Conservation (phyloP, 805 yeast species). For the Saccharomycopsis oosterbeekiorum region DNA sequence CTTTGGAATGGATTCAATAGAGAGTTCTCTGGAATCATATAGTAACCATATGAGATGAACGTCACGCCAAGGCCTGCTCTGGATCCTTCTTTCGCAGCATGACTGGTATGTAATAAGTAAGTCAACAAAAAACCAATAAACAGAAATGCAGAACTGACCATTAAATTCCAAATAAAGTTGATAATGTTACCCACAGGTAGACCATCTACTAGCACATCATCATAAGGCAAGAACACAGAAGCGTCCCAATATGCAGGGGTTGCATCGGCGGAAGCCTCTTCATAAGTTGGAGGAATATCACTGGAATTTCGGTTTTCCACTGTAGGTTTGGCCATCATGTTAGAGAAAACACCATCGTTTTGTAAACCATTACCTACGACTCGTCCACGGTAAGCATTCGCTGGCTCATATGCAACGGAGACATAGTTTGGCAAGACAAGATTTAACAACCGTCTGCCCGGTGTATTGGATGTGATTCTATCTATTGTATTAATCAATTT, state of each 20-base stretch:
- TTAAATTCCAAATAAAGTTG: slow-evolving; percentile 79
- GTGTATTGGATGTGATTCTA: slow-evolving; percentile 15
- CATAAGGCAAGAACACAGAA: slow-evolving; percentile 66
- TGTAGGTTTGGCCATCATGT: slow-evolving; percentile 76
- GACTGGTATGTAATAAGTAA: slow-evolving; percentile 87
- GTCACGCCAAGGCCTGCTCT: slow-evolving; percentile 86
- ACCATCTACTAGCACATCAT: slow-evolving; percentile 87
- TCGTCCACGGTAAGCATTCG: slow-evolving; percentile 12
- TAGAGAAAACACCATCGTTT: slow-evolving; percentile 88
- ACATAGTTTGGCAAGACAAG: slow-evolving; percentile 11
- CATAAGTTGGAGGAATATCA: slow-evolving; percentile 78
- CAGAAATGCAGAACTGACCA: slow-evolving; percentile 87
- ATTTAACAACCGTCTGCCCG: slow-evolving; percentile 11
- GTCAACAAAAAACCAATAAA: slow-evolving; percentile 88
- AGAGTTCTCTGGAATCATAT: slow-evolving; percentile 37
- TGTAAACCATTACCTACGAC: slow-evolving; percentile 27
- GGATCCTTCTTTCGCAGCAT: slow-evolving; percentile 94
- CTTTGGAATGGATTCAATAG: neutral
- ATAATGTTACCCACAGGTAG: slow-evolving; percentile 91
- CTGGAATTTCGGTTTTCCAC: slow-evolving; percentile 19
- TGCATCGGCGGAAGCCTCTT: slow-evolving; percentile 88
- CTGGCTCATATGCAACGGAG: neutral
- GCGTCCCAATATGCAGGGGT: slow-evolving; percentile 97
- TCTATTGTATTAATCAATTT: slow-evolving; percentile 5
- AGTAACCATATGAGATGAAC: slow-evolving; percentile 59